phyloP scores from a whole-genome alignment of 495 filamentous ascomycete species.

The Neurospora sp. region DNA sequence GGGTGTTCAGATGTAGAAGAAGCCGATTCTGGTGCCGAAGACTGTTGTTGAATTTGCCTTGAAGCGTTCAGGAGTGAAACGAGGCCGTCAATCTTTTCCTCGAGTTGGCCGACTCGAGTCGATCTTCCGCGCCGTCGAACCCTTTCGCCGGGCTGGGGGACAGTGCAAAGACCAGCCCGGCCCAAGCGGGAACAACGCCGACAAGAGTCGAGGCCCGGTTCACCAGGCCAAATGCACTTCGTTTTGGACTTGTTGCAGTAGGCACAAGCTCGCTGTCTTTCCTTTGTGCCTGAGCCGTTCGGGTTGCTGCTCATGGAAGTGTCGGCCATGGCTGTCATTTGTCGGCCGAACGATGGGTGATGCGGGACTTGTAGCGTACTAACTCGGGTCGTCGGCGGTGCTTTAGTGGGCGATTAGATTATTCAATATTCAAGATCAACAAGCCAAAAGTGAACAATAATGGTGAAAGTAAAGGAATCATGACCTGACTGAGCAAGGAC shows the following conservation, averaged over 20 bases:
- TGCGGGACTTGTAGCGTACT: not conserved
- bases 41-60: slow-evolving; percentile 9
- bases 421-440: not conserved
- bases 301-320: not conserved
- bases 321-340: slow-evolving; percentile 4
- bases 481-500: not conserved
- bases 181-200: slow-evolving; percentile 1
- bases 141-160: not conserved
- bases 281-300: not conserved
- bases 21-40: not conserved
- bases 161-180: slow-evolving; percentile 1
- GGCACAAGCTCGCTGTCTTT: slow-evolving; percentile 5
- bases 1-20: not conserved
- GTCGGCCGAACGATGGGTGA: not conserved
- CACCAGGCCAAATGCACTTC: slow-evolving; percentile 8
- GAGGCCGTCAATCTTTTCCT: slow-evolving; percentile 24
- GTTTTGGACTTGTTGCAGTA: slow-evolving; percentile 13
- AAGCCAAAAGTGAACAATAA: not conserved
- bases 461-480: not conserved
- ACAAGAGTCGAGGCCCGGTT: slow-evolving; percentile 2
- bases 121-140: slow-evolving; percentile 1
- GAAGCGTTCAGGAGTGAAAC: slow-evolving; percentile 17
- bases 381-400: not conserved
- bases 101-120: slow-evolving; percentile 17
- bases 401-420: not conserved